Evolutionary conservation across 2,329 filamentous ascomycete genomes (phyloP), one percentile per base, ranked within the genome.

Genomic region (Neofusicoccum kwambonambiense): DNA sequence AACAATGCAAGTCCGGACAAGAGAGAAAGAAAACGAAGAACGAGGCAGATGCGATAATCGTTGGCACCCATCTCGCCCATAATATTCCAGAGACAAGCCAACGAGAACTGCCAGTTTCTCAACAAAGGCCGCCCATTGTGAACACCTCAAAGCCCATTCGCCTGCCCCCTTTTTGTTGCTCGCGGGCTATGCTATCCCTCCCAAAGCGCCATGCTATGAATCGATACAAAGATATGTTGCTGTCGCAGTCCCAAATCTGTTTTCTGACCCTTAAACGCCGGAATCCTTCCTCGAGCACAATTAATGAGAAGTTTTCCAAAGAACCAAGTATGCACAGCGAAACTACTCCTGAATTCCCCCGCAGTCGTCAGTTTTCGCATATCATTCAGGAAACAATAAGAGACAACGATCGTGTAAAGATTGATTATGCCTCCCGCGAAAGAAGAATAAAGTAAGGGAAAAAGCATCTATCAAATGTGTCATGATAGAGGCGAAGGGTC

Each of bases 151-250:
- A 39, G 17, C 6, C 47, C 31, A 17, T 52, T 17, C 31, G 49
- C 15, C 49, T 15, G 27, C 22, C 22, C 19, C 22, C 13, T 11
- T 44, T 57, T 31, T 56, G n/a, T 41, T 56, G 17, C 51, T 42
- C 27, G 22, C 17, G 52, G 52, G 19, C 52, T 15, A 44, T 27
- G 35, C 52, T 4, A 39, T 57, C 37, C 17, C 4, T 9, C 41
- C 56, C 19, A 15, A 37, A 37, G 56, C 56, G 56, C 56, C 56
- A 60, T 60, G 56, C 56, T 60, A 60, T 60, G 42, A 47, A 60
- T 37, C 19, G 11, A 44, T 37, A 47, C 15, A 15, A 47, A 34
- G 47, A 15, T 27, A 47, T 42, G 6, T 22, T n/a, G 34, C 12
- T 4, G 6, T 47, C 42, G 27, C 41, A 15, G 37, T 47, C 42